These are phyloP conservation scores for Ceratobasidium sp. DNA, from an alignment of 1,284 basidiomycete genomes.

Conservation along the genomic window DNA sequence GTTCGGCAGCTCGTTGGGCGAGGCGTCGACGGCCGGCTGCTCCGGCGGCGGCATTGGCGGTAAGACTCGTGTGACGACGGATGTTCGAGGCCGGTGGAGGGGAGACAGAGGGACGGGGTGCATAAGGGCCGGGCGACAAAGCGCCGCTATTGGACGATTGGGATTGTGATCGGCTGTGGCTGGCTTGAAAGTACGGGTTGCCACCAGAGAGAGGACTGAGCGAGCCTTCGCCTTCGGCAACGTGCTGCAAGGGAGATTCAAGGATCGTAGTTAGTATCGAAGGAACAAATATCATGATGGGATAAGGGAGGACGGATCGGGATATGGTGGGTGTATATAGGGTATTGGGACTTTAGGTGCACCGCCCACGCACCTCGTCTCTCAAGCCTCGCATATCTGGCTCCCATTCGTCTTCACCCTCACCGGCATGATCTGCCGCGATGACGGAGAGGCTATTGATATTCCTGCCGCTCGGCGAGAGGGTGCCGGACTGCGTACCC, in stretches of 20 bases:
- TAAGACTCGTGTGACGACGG: constrained; percentile 82
- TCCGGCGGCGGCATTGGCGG: constrained; percentile 69
- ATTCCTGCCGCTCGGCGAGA: constrained; percentile 70
- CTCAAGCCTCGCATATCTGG: constrained; percentile 69
- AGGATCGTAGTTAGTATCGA: constrained; percentile 45
- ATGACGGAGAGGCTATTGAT: constrained; percentile 84
- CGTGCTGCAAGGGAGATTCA: constrained; percentile 42
- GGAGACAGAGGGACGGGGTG: constrained; percentile 22
- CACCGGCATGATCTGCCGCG: constrained; percentile 61
- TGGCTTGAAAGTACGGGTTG: constrained; percentile 62
- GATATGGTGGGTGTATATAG: background rate
- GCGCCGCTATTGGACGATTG: constrained; percentile 68
- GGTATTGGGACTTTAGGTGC: constrained; percentile 22
- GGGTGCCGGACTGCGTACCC: constrained; percentile 68
- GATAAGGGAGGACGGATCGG: constrained; percentile 8
- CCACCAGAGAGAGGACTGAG: constrained; percentile 64
- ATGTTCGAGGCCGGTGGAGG: constrained; percentile 72
- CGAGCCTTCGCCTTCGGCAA: constrained; percentile 55
- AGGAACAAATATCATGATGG: constrained; percentile 38
- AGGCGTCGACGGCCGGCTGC: constrained; percentile 51
- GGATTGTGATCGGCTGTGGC: constrained; percentile 65
- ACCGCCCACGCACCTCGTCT: constrained; percentile 48
- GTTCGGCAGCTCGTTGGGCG: constrained; percentile 21
- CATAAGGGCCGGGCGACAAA: constrained; percentile 63
- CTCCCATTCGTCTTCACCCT: constrained; percentile 88